Conservation (phyloP, 2,329 filamentous ascomycete genomes). For the Biscogniauxia marginata region DNA sequence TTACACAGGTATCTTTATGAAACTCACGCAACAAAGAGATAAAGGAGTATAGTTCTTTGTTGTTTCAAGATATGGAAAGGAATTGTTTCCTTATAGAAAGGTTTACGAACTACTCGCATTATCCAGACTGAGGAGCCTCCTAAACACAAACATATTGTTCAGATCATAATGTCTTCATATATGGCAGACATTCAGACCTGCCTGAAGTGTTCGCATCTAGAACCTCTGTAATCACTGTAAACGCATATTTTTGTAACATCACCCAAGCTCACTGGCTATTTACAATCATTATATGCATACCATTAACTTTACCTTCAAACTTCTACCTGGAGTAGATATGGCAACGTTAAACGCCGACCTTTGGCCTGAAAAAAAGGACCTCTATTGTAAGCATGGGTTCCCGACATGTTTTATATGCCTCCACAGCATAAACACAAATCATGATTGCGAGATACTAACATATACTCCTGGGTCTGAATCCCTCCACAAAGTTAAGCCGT, state of each 20-base stretch:
- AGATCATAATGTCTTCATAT: background rate
- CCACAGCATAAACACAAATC: conserved; percentile 7
- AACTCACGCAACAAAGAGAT: background rate
- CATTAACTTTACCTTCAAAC: too few relatives aligned
- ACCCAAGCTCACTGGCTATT: background rate
- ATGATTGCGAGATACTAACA: background rate
- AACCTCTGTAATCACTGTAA: background rate
- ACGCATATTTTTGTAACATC: background rate
- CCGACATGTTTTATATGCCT: conserved; percentile 10
- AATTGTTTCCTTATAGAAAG: background rate
- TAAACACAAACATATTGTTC: background rate
- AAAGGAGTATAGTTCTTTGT: background rate
- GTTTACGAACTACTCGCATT: background rate
- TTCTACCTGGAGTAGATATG: background rate
- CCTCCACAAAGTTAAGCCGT: conserved; percentile 3
- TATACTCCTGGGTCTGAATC: background rate
- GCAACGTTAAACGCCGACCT: background rate
- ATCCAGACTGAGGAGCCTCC: background rate
- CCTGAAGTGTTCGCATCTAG: background rate
- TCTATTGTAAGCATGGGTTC: background rate
- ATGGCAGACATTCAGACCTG: background rate
- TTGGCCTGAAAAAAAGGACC: background rate
- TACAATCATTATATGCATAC: too few relatives aligned
- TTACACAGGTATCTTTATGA: background rate
- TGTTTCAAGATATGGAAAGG: background rate